These are phyloP conservation scores for Zygosaccharomyces sapae DNA, from an alignment of 1,139 yeast genomes.

Conservation along the genomic window DNA sequence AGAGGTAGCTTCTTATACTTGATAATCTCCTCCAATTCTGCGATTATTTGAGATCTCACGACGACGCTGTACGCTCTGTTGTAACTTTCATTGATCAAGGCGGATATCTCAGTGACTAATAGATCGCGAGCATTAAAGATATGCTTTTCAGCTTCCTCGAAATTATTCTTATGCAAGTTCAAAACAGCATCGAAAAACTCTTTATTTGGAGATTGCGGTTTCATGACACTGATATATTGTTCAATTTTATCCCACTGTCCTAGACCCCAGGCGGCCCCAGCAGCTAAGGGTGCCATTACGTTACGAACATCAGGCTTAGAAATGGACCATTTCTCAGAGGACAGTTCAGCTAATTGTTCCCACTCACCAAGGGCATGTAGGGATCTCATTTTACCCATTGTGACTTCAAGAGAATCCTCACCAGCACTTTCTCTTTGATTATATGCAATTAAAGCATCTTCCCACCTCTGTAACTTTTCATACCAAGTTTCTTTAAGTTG, in stretches of 20 bases:
- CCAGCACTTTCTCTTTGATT: constrained; percentile 58
- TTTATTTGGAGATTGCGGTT: constrained; percentile 85
- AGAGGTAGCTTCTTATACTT: constrained; percentile 80
- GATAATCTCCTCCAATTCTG: constrained; percentile 93
- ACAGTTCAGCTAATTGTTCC: constrained; percentile 86
- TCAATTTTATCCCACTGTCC: constrained; percentile 98
- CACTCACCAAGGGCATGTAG: constrained; percentile 97
- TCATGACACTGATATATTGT: constrained; percentile 83
- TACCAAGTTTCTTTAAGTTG: constrained; percentile 97
- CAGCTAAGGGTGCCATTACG: constrained; percentile 95
- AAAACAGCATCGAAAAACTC: constrained; percentile 92
- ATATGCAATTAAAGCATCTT: constrained; percentile 90
- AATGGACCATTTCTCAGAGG: constrained; percentile 78
- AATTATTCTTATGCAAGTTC: constrained; percentile 79
- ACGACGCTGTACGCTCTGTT: constrained; percentile 96
- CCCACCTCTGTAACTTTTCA: constrained; percentile 96
- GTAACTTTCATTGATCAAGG: constrained; percentile 91
- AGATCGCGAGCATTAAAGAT: constrained; percentile 82
- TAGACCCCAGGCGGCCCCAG: constrained; percentile 99
- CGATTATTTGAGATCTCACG: constrained; percentile 93
- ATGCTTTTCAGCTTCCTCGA: constrained; percentile 73
- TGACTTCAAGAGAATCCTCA: constrained; percentile 60
- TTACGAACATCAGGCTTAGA: constrained; percentile 71
- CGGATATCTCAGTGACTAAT: constrained; percentile 88
- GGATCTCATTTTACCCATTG: constrained; percentile 98